phyloP scores from a whole-genome alignment of 495 filamentous ascomycete species.

The Neurospora terricola region DNA sequence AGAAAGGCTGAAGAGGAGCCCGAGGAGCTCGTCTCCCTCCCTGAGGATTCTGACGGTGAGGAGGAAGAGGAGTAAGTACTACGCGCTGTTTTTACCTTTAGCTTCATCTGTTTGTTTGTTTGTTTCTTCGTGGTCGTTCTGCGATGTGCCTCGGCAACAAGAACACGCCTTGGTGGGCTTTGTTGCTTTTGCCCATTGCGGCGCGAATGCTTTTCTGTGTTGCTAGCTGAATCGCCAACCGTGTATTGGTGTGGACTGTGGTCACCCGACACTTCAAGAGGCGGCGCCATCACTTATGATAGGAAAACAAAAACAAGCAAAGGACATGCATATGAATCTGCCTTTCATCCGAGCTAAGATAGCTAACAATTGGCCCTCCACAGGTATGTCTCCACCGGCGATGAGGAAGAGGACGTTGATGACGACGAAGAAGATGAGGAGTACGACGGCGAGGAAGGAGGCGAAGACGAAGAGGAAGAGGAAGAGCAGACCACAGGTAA shows the following conservation, averaged over 20 bases:
- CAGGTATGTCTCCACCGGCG: slow-evolving; percentile 28
- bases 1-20: slow-evolving; percentile 39
- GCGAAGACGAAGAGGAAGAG: slow-evolving; percentile 17
- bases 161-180: background rate
- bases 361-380: background rate
- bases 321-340: background rate
- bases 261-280: background rate
- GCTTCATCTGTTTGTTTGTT: background rate
- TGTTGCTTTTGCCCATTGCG: slow-evolving; percentile 10
- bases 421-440: slow-evolving; percentile 26
- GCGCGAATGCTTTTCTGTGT: slow-evolving; percentile 7
- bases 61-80: slow-evolving; percentile 44
- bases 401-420: slow-evolving; percentile 27
- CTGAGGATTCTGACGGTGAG: slow-evolving; percentile 31
- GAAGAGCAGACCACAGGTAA: slow-evolving; percentile 22
- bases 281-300: background rate
- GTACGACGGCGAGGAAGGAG: slow-evolving; percentile 27
- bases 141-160: slow-evolving; percentile 13
- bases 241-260: background rate
- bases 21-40: slow-evolving; percentile 44
- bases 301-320: background rate
- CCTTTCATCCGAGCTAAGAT: background rate
- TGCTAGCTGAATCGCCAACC: background rate
- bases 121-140: background rate
- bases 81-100: background rate